phyloP scores from a whole-genome alignment of 495 filamentous ascomycete species.

The Saxispiralis lemnorum region DNA sequence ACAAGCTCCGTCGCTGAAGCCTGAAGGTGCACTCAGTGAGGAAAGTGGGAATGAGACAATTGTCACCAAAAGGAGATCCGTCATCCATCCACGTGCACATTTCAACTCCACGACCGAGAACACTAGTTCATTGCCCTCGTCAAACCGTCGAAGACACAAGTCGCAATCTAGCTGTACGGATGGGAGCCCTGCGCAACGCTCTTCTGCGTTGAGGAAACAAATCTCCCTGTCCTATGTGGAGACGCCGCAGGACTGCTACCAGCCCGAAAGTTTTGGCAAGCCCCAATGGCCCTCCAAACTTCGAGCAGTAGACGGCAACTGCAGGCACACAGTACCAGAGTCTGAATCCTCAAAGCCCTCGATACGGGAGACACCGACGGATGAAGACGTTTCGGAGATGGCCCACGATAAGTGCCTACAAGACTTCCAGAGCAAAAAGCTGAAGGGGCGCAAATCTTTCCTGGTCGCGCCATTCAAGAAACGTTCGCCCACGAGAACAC shows the following conservation, averaged over 20 bases:
- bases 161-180: conserved; percentile 9
- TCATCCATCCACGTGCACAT: conserved; percentile 3
- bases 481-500: not conserved
- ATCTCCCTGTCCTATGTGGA: conserved; percentile 3
- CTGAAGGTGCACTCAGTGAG: not conserved
- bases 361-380: conserved; percentile 6
- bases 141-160: not conserved
- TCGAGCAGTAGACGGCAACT: too few relatives aligned
- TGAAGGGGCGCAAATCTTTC: conserved; percentile 20
- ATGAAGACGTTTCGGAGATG: conserved; percentile 4
- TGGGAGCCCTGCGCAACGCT: conserved; percentile 11
- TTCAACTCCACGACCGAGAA: not conserved
- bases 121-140: not conserved
- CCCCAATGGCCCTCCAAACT: too few relatives aligned
- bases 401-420: conserved; percentile 21
- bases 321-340: too few relatives aligned
- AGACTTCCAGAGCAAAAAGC: conserved; percentile 19
- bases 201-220: not conserved
- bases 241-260: not conserved
- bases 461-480: conserved; percentile 23
- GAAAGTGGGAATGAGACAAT: conserved; percentile 1
- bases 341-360: not conserved
- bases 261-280: too few relatives aligned
- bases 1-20: not conserved
- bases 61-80: conserved; percentile 8